Percentiles rank a stretch among this genome's conserved stretches.
These are phyloP conservation scores for Teunomyces atbi DNA, from an alignment of 805 yeast genomes.

Conservation along the genomic window DNA sequence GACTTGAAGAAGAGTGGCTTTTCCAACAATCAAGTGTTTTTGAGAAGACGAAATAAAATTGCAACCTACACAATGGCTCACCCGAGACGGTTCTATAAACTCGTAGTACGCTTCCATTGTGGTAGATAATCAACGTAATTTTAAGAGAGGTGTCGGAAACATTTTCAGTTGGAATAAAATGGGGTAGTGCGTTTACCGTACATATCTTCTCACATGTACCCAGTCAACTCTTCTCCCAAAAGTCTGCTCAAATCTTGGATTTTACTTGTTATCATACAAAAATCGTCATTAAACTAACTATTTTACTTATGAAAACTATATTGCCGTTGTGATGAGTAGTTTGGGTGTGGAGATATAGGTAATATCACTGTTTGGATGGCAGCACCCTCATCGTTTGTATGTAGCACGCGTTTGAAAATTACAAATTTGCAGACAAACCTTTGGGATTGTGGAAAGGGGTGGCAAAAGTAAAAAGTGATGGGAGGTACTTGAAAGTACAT, in stretches of 20 bases:
- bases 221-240: no score
- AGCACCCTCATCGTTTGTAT: conserved; percentile 7
- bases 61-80: conserved; percentile 57
- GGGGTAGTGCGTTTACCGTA: not conserved
- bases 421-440: conserved; percentile 2
- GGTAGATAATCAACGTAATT: not conserved
- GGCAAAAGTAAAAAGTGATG: no score
- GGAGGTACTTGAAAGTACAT: not conserved
- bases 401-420: not conserved
- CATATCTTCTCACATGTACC: not conserved
- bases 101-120: conserved; percentile 79
- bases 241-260: not conserved
- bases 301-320: not conserved
- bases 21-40: conserved; percentile 64
- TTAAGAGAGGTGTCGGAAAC: conserved; percentile 7
- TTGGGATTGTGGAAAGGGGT: conserved; percentile 7
- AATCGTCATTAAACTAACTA: not conserved
- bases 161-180: not conserved
- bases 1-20: conserved; percentile 67
- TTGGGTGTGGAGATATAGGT: not conserved
- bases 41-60: conserved; percentile 44
- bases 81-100: conserved; percentile 72
- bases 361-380: no score
- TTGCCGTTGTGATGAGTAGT: not conserved
- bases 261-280: not conserved